Base-by-base conservation (phyloP, 1,284 basidiomycete genomes). In the Trichosporon faecale region DNA sequence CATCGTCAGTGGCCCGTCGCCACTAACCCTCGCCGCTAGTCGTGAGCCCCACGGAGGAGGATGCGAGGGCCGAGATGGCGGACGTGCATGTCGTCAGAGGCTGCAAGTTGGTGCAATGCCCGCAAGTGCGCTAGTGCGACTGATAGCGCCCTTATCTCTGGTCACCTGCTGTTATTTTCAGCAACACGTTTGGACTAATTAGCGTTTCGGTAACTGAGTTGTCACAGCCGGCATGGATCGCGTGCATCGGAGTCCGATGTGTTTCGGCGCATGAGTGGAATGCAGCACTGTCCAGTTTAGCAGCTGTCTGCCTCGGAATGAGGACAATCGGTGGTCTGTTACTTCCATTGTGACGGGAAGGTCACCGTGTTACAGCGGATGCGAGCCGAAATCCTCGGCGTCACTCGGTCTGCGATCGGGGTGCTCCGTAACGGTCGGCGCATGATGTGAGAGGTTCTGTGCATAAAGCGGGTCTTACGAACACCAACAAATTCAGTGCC, bases 401-500 rank as follows among this genome's bases (percentile, higher is more conserved):
- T 44, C 40, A n/a, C 2, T 37, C 9, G 11, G 35, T 12, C 9
- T 14, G 12, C 11, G 35, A 37, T 37, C 35, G 35, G 14, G 35
- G 3, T 37, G 35, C 35, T 37, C 35, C 35, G 35, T 37, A 9
- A 37, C 35, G 35, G 3, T 37, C 9, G 3, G 11, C 35, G 35
- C 14, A 14, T n/a, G 35, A 37, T 25, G 37, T 44, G 25, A 44
- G 64, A 40, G 37, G 64, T 40, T 40, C 46, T 44, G 64, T 46
- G 40, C 40, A 46, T 40, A 49, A 12, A 6, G 37, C 16, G 57
- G 57, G 33, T 31, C 49, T 2, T 61, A 31, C 57, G 27, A 61
- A 18, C 29, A 61, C 27, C 16, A n/a, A 31, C 27, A 61, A n/a
- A n/a, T 61, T 29, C 57, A 61, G 57, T 61, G 57, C 57, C 57